Conservation (phyloP, 148 eudicot genomes). For the Arctostaphylos glauca region DNA sequence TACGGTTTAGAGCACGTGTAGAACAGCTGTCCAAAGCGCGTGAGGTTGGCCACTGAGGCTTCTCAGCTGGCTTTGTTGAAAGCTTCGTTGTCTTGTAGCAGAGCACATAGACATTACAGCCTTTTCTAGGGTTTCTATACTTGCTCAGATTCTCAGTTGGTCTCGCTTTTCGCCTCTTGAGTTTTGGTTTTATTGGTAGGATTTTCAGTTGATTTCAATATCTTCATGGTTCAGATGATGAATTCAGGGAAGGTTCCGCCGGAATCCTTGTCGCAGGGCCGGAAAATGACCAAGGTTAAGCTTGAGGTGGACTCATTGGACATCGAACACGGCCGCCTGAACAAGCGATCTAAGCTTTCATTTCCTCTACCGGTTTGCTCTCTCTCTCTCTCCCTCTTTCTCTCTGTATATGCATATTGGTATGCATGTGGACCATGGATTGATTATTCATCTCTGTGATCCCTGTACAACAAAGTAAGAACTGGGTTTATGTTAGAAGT, state of each 20-base stretch:
- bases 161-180: neutral
- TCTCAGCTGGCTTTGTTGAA: slow-evolving; percentile 20
- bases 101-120: neutral
- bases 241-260: slow-evolving; percentile 20
- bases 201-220: slow-evolving; percentile 4
- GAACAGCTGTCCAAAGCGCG: slow-evolving; percentile 9
- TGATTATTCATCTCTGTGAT: neutral
- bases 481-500: neutral
- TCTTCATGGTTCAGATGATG: slow-evolving; percentile 46
- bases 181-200: too few relatives aligned
- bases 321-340: slow-evolving; percentile 24
- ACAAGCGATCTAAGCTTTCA: slow-evolving; percentile 56
- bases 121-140: neutral
- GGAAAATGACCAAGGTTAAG: slow-evolving; percentile 40
- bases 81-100: slow-evolving; percentile 20
- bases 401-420: neutral
- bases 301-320: slow-evolving; percentile 33
- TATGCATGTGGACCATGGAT: neutral
- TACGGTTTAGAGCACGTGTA: neutral
- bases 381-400: neutral
- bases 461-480: neutral
- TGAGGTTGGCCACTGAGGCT: neutral
- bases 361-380: slow-evolving; percentile 32
- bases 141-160: slow-evolving; percentile 13
- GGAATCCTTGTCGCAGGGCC: slow-evolving; percentile 18